These are phyloP conservation scores for Paramyrothecium roridum DNA, from an alignment of 2,329 filamentous ascomycete species.

Conservation along the genomic window DNA sequence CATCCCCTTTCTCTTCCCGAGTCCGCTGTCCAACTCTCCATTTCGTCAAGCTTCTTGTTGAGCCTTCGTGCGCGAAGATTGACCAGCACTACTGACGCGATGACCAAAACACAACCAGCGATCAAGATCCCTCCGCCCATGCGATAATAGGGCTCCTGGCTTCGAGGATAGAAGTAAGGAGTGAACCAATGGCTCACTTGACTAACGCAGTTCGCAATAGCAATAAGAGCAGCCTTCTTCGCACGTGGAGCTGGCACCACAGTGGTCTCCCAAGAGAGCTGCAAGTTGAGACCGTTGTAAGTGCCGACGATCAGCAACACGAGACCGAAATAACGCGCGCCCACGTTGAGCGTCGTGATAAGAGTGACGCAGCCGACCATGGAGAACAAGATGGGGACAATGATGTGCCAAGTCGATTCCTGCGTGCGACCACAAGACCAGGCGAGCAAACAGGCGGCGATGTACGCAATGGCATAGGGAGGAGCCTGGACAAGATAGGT, in stretches of 20 bases:
- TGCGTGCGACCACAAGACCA: constrained; percentile 30
- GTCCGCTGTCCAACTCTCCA: constrained; percentile 16
- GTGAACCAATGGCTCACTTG: constrained; percentile 35
- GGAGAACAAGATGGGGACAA: constrained; percentile 30
- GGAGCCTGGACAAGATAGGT: constrained; percentile 37
- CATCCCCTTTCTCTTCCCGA: constrained; percentile 16
- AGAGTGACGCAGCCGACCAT: constrained; percentile 34
- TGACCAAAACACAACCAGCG: constrained; percentile 12
- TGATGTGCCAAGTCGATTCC: constrained; percentile 35
- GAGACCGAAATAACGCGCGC: constrained; percentile 38
- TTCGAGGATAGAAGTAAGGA: constrained; percentile 29
- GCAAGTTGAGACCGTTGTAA: constrained; percentile 34
- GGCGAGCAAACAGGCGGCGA: constrained; percentile 28
- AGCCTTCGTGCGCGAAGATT: constrained; percentile 13
- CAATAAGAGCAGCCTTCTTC: constrained; percentile 36
- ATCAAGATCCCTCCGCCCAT: constrained; percentile 17
- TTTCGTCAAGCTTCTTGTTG: constrained; percentile 21
- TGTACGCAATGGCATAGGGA: constrained; percentile 36
- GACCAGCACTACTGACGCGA: constrained; percentile 11
- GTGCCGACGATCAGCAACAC: constrained; percentile 34
- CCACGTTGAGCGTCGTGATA: constrained; percentile 33
- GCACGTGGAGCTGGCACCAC: constrained; percentile 32
- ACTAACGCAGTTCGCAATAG: constrained; percentile 35
- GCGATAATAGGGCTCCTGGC: constrained; percentile 21
- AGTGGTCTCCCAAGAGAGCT: constrained; percentile 35